Evolutionary conservation across 495 filamentous ascomycete species (phyloP).

Genomic region (Barbatosphaeria neglecta): DNA sequence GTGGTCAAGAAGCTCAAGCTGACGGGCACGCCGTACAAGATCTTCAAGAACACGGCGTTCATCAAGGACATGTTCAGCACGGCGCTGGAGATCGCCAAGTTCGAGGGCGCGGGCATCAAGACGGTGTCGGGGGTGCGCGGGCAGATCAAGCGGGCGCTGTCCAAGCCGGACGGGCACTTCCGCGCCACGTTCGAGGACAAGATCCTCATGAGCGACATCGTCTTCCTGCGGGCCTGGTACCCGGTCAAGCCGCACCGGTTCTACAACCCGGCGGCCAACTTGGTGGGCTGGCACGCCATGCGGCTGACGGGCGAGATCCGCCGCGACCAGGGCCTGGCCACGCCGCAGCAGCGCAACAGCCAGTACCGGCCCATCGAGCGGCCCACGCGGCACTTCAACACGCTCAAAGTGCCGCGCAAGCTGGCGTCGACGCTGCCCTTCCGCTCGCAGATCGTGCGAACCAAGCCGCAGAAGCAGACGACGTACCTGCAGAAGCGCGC

Average conservation of each 20-base stretch:
- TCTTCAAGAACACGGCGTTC: constrained; percentile 98
- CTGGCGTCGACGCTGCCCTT: constrained; percentile 80
- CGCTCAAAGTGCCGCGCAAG: constrained; percentile 74
- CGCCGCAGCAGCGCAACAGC: constrained; percentile 67
- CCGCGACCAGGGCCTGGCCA: constrained; percentile 58
- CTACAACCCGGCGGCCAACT: constrained; percentile 93
- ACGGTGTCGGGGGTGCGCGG: constrained; percentile 92
- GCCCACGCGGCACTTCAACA: constrained; percentile 78
- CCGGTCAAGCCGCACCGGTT: constrained; percentile 87
- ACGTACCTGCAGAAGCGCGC: constrained; percentile 94
- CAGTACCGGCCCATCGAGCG: constrained; percentile 76
- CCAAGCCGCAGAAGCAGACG: constrained; percentile 63
- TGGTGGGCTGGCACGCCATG: constrained; percentile 83
- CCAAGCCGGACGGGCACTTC: constrained; percentile 88
- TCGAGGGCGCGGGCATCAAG: constrained; percentile 88
- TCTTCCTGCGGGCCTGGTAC: constrained; percentile 94
- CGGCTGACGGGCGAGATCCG: constrained; percentile 90
- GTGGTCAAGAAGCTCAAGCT: constrained; percentile 99
- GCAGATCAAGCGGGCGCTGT: constrained; percentile 87
- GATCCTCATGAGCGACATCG: constrained; percentile 89
- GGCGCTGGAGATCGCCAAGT: constrained; percentile 88
- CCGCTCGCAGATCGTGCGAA: constrained; percentile 80
- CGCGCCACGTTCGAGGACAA: constrained; percentile 97
- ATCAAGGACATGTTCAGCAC: constrained; percentile 98
- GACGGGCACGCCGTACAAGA: constrained; percentile 82